A percentile compares a stretch with the other conserved stretches of the same genome.
Evolutionary conservation across 1,139 yeast genomes (phyloP).

Genomic region (Lodderomyces jiufengensis): DNA sequence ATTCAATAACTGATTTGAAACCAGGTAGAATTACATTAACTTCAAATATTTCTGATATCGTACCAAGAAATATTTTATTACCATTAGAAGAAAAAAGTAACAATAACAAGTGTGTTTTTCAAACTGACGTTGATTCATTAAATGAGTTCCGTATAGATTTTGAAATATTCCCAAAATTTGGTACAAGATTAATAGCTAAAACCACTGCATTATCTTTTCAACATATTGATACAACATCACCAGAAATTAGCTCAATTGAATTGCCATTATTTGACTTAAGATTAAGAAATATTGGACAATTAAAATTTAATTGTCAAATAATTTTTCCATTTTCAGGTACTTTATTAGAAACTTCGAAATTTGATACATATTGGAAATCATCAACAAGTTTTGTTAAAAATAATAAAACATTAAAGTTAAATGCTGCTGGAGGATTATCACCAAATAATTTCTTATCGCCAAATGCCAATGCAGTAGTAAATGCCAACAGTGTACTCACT

Average conservation of each 20-base stretch:
- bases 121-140: conserved; percentile 70
- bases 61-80: conserved; percentile 79
- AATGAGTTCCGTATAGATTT: conserved; percentile 74
- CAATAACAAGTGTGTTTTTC: conserved; percentile 66
- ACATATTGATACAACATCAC: conserved; percentile 42
- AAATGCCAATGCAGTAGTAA: conserved; percentile 6
- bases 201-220: conserved; percentile 70
- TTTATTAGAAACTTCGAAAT: conserved; percentile 84
- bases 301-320: conserved; percentile 74
- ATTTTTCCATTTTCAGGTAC: conserved; percentile 87
- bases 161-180: conserved; percentile 91
- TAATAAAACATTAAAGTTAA: conserved; percentile 27
- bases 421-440: conserved; percentile 41
- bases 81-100: conserved; percentile 64
- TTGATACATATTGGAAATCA: conserved; percentile 96
- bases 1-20: conserved; percentile 41
- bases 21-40: conserved; percentile 71
- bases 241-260: conserved; percentile 46
- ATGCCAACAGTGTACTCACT: conserved; percentile 2
- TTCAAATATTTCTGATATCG: conserved; percentile 64
- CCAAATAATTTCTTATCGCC: conserved; percentile 42
- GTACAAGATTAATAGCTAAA: conserved; percentile 87
- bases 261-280: conserved; percentile 82
- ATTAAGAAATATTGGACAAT: conserved; percentile 76
- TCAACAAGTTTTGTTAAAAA: conserved; percentile 49